A percentile compares a stretch with the other conserved stretches of the same genome.
Conservation (phyloP, 768 basidiomycete species). For the Imleria badia region DNA sequence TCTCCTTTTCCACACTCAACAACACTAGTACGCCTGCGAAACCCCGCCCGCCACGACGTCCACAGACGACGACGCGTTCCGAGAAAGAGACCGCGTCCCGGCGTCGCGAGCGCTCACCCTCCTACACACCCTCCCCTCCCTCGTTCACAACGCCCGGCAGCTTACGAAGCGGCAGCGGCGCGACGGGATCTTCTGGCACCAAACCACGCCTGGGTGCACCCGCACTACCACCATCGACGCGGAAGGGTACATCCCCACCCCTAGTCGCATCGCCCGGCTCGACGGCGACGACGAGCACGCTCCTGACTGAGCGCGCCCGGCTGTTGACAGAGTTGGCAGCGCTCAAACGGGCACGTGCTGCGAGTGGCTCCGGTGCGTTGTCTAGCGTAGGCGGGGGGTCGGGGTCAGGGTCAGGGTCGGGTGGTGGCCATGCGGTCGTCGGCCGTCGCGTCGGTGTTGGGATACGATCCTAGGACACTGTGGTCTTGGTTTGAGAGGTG, state of each 20-base stretch:
- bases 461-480: not conserved
- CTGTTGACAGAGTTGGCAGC: conserved; percentile 55
- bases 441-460: conserved; percentile 12
- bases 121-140: conserved; percentile 19
- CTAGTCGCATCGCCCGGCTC: too few species aligned
- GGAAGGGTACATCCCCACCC: not conserved
- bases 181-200: not conserved
- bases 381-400: not conserved
- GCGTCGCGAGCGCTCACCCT: conserved; percentile 10
- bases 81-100: not conserved
- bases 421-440: not conserved
- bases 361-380: conserved; percentile 2
- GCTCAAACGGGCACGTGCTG: conserved; percentile 32
- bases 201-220: not conserved
- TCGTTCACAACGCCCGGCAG: conserved; percentile 8
- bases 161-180: not conserved
- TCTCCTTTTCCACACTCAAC: conserved; percentile 24
- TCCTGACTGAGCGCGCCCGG: conserved; percentile 58
- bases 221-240: not conserved
- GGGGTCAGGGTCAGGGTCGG: not conserved
- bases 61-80: not conserved
- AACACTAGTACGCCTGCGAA: conserved; percentile 32
- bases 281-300: conserved; percentile 43
- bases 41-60: conserved; percentile 9
- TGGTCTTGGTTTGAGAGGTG: not conserved